phyloP scores from a whole-genome alignment of 495 filamentous ascomycete species.

The Cairneyella variabilis region DNA sequence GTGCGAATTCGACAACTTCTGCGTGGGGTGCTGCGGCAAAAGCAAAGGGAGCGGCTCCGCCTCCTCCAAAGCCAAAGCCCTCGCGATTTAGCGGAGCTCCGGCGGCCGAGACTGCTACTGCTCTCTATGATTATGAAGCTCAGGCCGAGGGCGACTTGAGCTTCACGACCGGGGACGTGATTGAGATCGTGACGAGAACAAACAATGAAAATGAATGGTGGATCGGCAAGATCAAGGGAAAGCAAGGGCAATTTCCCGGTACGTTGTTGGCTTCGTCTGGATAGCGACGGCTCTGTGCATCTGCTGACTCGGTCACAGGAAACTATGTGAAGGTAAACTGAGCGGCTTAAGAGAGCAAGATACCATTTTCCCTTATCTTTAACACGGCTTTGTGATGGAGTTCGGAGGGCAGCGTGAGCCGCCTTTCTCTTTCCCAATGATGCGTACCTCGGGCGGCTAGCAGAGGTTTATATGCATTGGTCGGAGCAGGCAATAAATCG shows the following conservation, averaged over 20 bases:
- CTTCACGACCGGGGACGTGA: slow-evolving; percentile 84
- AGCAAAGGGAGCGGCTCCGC: slow-evolving; percentile 77
- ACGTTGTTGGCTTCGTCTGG: slow-evolving; percentile 31
- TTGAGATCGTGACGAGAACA: slow-evolving; percentile 80
- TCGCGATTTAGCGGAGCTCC: slow-evolving; percentile 63
- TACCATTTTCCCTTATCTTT: background rate
- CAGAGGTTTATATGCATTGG: too few relatives aligned
- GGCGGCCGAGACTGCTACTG: slow-evolving; percentile 68
- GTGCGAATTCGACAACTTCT: slow-evolving; percentile 55
- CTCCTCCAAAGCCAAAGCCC: slow-evolving; percentile 90
- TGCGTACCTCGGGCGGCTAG: too few relatives aligned
- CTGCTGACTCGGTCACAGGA: slow-evolving; percentile 29
- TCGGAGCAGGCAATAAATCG: slow-evolving; percentile 5
- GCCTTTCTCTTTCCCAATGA: background rate
- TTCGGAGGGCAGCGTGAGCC: background rate
- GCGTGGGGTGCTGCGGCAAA: slow-evolving; percentile 63
- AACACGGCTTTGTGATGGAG: background rate
- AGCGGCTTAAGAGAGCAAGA: slow-evolving; percentile 3
- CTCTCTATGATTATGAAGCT: slow-evolving; percentile 92
- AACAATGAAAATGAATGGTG: slow-evolving; percentile 96
- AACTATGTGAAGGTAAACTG: slow-evolving; percentile 38
- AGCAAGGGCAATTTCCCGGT: slow-evolving; percentile 93
- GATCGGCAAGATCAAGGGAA: slow-evolving; percentile 72
- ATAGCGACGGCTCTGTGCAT: background rate
- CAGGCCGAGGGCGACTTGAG: slow-evolving; percentile 93